Base-by-base conservation (phyloP, 257 asterid species). In the Lycium barbarum region DNA sequence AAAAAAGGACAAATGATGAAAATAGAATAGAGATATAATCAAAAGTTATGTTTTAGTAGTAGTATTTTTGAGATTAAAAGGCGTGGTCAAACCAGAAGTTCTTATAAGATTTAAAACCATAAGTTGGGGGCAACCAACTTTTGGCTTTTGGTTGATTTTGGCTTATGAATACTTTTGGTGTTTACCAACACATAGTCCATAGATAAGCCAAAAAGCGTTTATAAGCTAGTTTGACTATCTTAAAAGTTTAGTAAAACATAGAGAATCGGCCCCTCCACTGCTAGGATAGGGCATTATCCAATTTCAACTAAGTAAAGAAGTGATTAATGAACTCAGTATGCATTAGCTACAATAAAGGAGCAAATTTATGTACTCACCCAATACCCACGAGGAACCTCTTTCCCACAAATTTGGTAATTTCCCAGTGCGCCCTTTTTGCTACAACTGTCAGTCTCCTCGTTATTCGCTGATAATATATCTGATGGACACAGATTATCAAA, bases 341-440 rank as follows among this genome's bases (percentile, higher is more conserved):
- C 33, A 53, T 13, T 65, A 78, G 20, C 15, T 53, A 78, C 38
- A 78, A 7, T 14, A 78, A 78, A 45, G 80, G 40, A 73, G 45
- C 10, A 73, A 14, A 33, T 33, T 78, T 53, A 53, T 78, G 82
- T 78, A 14, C 96, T 73, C 90, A 97, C 99, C 99, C 99, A 97
- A 88, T 94, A 94, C 86, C 99, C 98, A 83, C 96, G 97, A 73
- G 99, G 99, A 84, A 95, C 90, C 85, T 93, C 98, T 87, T 93
- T 87, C 72, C 99, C 98, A 84, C 99, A 97, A 86, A 97, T 97
- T 79, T 90, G 90, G 88, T 86, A 92, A 88, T 88, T 89, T 84
- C 87, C 87, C 58, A 89, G 85, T 83, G 82, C 85, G 12, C 85
- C 93, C 65, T 89, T 88, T 85, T 86, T 87, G 33, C 83, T 88